Conservation (phyloP, 257 asterid genomes). For the Nicotiana noctiflora region DNA sequence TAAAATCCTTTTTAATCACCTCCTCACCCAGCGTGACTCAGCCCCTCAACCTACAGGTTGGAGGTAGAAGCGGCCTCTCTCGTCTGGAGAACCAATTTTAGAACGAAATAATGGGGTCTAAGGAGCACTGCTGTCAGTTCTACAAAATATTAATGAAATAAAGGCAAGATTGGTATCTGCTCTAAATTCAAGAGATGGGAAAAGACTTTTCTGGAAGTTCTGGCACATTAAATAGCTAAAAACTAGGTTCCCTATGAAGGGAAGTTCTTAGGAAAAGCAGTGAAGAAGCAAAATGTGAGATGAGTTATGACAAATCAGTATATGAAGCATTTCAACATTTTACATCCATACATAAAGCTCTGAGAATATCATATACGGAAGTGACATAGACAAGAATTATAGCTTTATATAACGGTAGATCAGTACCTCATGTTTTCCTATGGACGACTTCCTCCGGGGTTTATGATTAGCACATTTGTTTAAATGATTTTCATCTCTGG, state of each 20-base stretch:
- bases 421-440: slow-evolving; percentile 34
- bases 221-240: background rate
- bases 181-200: background rate
- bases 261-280: background rate
- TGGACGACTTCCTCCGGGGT: slow-evolving; percentile 9
- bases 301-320: background rate
- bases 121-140: background rate
- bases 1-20: background rate
- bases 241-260: background rate
- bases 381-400: background rate
- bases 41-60: background rate
- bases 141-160: background rate
- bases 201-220: background rate
- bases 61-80: background rate
- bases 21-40: background rate
- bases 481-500: background rate
- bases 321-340: background rate
- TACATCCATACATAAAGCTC: background rate
- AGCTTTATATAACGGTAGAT: background rate
- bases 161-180: background rate
- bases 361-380: background rate
- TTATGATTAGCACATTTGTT: slow-evolving; percentile 6
- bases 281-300: background rate
- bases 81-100: background rate
- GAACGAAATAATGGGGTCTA: background rate